Base-by-base conservation (phyloP, 306 rosid genomes). In the Phaseolus lunatus region DNA sequence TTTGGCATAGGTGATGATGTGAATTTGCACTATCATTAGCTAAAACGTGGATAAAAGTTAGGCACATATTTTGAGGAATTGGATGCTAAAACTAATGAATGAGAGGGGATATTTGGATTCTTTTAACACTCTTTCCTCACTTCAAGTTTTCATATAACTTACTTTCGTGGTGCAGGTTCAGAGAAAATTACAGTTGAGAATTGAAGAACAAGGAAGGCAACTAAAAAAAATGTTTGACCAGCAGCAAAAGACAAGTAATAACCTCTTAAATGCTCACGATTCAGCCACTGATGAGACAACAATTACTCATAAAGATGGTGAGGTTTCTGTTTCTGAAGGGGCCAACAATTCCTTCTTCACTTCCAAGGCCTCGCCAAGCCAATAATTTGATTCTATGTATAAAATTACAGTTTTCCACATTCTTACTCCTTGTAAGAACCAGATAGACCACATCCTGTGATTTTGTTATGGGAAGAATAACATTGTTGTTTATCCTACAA, bases 151-250 rank as follows among this genome's bases (percentile, higher is more conserved):
- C 27, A 20, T 37, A 72, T 56, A 44, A 49, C 27, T 57, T 37
- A 19, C 14, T 75, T 79, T 58, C 19, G 27, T 75, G 76, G 18
- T 59, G n/a, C 83, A 89, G 93, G 72, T 79, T 61, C 93, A 89
- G 79, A 71, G 87, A 57, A 80, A 73, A 27, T 48, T 89, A 20
- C 93, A 83, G 68, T 58, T 81, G 78, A 16, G 75, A 75, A 76
- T 89, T 56, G 93, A 87, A 68, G 93, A 89, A 80, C 93, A 89
- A 70, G 91, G 89, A 22, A 87, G 48, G 81, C 78, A 85, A 76
- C 80, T 89, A 63, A 84, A 84, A 57, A 83, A 54, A 75, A 81
- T 87, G 86, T 85, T 89, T 79, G 88, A 85, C 9, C 79, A 81
- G 63, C 93, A 85, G 61, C 90, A 85, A 26, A 86, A 76, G 70